Percentiles rank a stretch among this genome's conserved stretches.
Evolutionary conservation across 768 basidiomycete genomes (phyloP).

Genomic region (Boletellus ananiceps): DNA sequence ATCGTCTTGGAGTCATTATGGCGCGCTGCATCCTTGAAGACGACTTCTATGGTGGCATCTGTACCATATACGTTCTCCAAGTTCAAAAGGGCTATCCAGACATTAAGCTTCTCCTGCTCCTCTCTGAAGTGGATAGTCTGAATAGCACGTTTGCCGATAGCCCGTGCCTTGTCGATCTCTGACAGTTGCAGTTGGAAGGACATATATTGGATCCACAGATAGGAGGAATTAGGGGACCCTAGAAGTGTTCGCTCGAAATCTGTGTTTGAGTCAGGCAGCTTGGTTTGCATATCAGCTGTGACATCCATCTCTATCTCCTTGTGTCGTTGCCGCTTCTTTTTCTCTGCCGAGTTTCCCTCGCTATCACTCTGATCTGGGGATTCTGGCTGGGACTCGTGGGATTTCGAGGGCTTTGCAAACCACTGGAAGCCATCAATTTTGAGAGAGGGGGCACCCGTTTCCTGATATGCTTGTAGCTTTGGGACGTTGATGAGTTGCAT

Average conservation of each 20-base stretch:
- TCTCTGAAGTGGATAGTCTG: conserved; percentile 91
- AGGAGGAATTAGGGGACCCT: conserved; percentile 94
- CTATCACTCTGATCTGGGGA: conserved; percentile 42
- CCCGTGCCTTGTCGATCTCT: conserved; percentile 91
- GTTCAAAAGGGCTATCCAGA: conserved; percentile 96
- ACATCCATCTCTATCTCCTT: conserved; percentile 74
- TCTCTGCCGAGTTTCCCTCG: conserved; percentile 30
- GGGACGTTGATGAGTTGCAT: conserved; percentile 17
- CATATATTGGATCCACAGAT: conserved; percentile 99
- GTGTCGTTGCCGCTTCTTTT: conserved; percentile 62
- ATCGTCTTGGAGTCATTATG: conserved; percentile 92
- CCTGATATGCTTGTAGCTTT: neutral
- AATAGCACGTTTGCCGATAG: conserved; percentile 80
- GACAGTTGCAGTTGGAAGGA: conserved; percentile 97
- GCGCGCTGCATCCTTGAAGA: conserved; percentile 86
- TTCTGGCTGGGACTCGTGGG: conserved; percentile 37
- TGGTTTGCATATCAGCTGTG: conserved; percentile 84
- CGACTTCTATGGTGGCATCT: conserved; percentile 68
- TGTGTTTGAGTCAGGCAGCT: conserved; percentile 81
- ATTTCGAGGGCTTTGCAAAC: conserved; percentile 41
- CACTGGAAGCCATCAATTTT: conserved; percentile 69
- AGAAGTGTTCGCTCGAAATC: conserved; percentile 94
- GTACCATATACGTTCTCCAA: conserved; percentile 92
- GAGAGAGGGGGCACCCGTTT: conserved; percentile 34
- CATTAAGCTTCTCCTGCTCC: conserved; percentile 92